Conservation (phyloP, 306 rosid species). For the Datisca glomerata region DNA sequence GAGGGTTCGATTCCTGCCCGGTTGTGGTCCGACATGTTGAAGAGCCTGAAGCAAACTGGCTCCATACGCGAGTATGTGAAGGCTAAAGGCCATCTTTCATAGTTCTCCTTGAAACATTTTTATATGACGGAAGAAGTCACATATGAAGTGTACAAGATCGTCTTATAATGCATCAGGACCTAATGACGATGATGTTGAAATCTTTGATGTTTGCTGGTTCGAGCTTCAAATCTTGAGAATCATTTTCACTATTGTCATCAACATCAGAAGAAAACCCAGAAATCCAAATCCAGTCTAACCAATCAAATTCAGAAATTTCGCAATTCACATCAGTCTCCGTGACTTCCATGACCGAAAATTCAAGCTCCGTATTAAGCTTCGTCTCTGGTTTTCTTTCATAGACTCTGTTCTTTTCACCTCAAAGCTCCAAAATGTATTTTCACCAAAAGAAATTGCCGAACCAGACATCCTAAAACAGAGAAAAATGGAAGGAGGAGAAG, state of each 20-base stretch:
- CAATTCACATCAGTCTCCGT: slow-evolving; percentile 16
- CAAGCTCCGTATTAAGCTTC: slow-evolving; percentile 36
- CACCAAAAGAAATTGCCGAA: slow-evolving; percentile 34
- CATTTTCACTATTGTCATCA: slow-evolving; percentile 12
- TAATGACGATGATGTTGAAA: too few species aligned
- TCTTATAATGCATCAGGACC: too few species aligned
- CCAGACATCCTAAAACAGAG: slow-evolving; percentile 10
- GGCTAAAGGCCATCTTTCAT: too few species aligned
- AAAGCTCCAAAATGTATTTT: slow-evolving; percentile 38
- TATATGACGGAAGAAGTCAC: too few species aligned
- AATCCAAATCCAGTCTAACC: slow-evolving; percentile 23
- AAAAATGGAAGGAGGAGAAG: slow-evolving; percentile 1
- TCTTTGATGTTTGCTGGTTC: slow-evolving; percentile 60
- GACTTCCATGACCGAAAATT: slow-evolving; percentile 63
- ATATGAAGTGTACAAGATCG: too few species aligned
- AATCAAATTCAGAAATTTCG: too few species aligned
- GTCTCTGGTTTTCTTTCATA: slow-evolving; percentile 25
- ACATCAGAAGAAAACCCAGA: slow-evolving; percentile 7
- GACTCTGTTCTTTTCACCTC: slow-evolving; percentile 26
- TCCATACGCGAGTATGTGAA: slow-evolving; percentile 5
- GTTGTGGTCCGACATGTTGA: too few species aligned
- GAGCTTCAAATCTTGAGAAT: slow-evolving; percentile 20
- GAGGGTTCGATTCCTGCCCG: too few species aligned
- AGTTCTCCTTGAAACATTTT: too few species aligned
- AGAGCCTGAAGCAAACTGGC: slow-evolving; percentile 8